Evolutionary conservation across 2,329 filamentous ascomycete genomes (phyloP), one percentile per base, ranked within the genome.

Genomic region (Venturia aucupariae): DNA sequence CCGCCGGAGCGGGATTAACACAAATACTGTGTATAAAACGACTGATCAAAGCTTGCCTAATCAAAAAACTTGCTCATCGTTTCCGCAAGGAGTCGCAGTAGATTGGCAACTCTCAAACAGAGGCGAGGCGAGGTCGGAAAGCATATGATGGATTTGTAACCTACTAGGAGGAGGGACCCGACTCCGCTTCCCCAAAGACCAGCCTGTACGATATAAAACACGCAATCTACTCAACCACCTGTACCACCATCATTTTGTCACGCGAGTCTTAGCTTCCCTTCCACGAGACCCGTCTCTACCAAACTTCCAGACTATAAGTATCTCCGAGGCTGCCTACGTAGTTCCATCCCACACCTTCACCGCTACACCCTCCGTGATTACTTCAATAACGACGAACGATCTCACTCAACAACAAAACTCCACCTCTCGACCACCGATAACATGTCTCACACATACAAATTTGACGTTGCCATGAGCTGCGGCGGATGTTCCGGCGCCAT

Each of bases 401-500:
- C 24, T 54, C 10, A 27, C 24, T 17, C 48, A 27, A 27, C 48
- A 8, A 30, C 24, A 27, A 7, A 54, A 32, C 10, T 17, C 48
- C 19, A 32, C 51, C 10, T 11, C 10, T n/a, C 15, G 27, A n/a
- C 3, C 30, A 54, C 51, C 51, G 51, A 57, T 22, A 81, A 69
- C 72, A 92, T 92, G 89, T 70, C 74, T 57, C 91, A 96, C 82
- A 90, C 86, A 70, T 97, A 97, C 88, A 90, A 94, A 77, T 97
- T 97, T 83, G 87, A 92, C 78, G 86, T 97, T 76, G 83, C 81
- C 78, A 99, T 99, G 94, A 89, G 82, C 82, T 99, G 94, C 80
- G 86, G 90, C 75, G 94, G 94, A 76, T 99, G 94, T 87, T 97
- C 92, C 57, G 92, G 92, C 72, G 94, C 94, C 69, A 84, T 99